Conservation (phyloP, 345 rosid species). For the Pugionium dolabratum region DNA sequence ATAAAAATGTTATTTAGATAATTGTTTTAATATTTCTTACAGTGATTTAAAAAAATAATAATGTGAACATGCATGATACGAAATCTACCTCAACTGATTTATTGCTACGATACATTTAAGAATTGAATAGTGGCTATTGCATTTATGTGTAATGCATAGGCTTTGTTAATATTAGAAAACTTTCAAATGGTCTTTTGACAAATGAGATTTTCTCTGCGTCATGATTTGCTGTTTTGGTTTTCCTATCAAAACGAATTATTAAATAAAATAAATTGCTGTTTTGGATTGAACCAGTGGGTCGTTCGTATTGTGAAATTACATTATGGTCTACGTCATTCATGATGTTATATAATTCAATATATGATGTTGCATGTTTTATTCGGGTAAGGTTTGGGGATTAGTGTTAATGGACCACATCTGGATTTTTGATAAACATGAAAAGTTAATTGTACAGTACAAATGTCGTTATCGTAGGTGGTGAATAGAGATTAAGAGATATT, state of each 20-base stretch:
- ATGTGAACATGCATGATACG: constrained; percentile 32
- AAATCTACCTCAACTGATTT: constrained; percentile 12
- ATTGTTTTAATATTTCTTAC: too few species aligned
- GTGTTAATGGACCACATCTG: constrained; percentile 30
- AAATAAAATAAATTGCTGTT: constrained; percentile 33
- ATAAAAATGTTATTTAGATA: too few species aligned
- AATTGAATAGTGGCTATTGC: constrained; percentile 39
- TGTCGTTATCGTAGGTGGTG: constrained; percentile 35
- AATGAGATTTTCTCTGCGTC: constrained; percentile 44
- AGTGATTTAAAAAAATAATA: constrained; percentile 1
- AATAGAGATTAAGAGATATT: constrained; percentile 22
- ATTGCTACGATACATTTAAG: constrained; percentile 37
- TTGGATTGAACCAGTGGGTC: constrained; percentile 40
- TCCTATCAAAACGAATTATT: constrained; percentile 23
- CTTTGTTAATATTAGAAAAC: constrained; percentile 38
- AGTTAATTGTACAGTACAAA: constrained; percentile 23
- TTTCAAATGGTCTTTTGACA: constrained; percentile 34
- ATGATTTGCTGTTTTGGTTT: constrained; percentile 37
- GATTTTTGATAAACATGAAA: constrained; percentile 25
- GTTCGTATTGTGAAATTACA: constrained; percentile 38
- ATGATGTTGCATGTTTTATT: constrained; percentile 30
- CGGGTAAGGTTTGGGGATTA: constrained; percentile 33
- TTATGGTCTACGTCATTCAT: constrained; percentile 41
- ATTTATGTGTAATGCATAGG: constrained; percentile 40
- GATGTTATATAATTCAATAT: constrained; percentile 24